phyloP scores from a whole-genome alignment of 2,329 filamentous ascomycete species.

The Colletotrichum sp. region DNA sequence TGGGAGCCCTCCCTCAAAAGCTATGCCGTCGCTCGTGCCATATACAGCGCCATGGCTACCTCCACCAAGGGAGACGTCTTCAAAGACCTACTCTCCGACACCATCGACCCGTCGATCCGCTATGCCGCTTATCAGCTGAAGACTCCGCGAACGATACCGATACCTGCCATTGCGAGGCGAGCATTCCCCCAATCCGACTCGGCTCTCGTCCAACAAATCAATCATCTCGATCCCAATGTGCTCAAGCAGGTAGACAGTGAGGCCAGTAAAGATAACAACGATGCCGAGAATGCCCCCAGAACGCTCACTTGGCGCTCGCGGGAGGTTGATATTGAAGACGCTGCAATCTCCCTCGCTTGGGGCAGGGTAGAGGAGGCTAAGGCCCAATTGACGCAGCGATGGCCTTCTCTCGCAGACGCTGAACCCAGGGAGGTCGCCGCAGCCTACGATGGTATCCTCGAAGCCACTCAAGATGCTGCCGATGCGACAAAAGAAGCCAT shows the following conservation, averaged over 20 bases:
- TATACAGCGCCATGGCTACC: conserved; percentile 79
- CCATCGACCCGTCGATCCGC: conserved; percentile 90
- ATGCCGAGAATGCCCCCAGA: conserved; percentile 65
- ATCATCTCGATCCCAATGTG: conserved; percentile 71
- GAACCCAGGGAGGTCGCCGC: conserved; percentile 74
- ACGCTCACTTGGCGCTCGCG: conserved; percentile 86
- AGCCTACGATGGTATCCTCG: conserved; percentile 90
- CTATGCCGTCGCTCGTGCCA: conserved; percentile 79
- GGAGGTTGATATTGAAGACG: conserved; percentile 89
- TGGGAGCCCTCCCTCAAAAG: conserved; percentile 81
- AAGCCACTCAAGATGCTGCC: conserved; percentile 89
- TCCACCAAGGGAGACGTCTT: conserved; percentile 76
- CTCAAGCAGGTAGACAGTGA: conserved; percentile 62
- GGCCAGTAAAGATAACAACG: conserved; percentile 54
- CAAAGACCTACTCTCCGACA: conserved; percentile 84
- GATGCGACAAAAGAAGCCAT: conserved; percentile 94
- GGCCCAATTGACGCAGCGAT: conserved; percentile 50
- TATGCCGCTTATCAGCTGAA: conserved; percentile 94
- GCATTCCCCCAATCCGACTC: conserved; percentile 74
- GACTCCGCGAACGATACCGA: conserved; percentile 82
- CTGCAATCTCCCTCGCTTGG: conserved; percentile 85
- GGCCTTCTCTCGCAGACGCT: conserved; percentile 48
- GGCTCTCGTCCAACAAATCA: conserved; percentile 69
- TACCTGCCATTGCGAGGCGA: conserved; percentile 78
- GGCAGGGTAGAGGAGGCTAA: conserved; percentile 68